Evolutionary conservation across 805 yeast genomes (phyloP).

Genomic region (Pichia manshurica): DNA sequence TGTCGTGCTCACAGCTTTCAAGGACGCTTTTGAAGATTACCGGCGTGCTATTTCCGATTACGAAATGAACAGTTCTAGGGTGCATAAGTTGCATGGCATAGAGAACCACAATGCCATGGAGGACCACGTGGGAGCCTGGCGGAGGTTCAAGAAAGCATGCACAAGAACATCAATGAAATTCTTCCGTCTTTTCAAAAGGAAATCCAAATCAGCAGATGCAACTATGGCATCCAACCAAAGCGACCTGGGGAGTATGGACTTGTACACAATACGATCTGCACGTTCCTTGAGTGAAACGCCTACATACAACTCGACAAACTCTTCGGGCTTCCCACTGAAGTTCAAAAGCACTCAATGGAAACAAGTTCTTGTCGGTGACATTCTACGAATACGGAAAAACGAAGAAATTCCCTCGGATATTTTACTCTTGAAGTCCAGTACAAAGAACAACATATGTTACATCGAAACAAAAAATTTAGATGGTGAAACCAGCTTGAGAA

Average conservation of each 20-base stretch:
- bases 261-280: constrained; percentile 4
- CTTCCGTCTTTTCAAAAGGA: constrained; percentile 11
- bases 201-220: not conserved
- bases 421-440: constrained; percentile 58
- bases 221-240: not conserved
- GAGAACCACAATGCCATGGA: constrained; percentile 52
- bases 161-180: constrained; percentile 30
- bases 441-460: constrained; percentile 59
- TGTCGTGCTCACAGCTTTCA: constrained; percentile 65
- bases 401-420: constrained; percentile 80
- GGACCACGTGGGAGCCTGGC: constrained; percentile 57
- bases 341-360: constrained; percentile 47
- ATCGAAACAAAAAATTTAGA: constrained; percentile 67
- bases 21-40: constrained; percentile 75
- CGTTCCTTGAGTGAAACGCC: not conserved
- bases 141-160: constrained; percentile 55
- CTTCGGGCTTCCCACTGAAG: constrained; percentile 30
- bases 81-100: constrained; percentile 50
- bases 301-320: constrained; percentile 18
- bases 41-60: constrained; percentile 58
- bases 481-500: constrained; percentile 73
- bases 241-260: constrained; percentile 6
- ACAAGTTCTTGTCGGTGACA: constrained; percentile 65
- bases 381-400: constrained; percentile 61
- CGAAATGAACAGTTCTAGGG: constrained; percentile 62